Base-by-base conservation (phyloP, 257 asterid species). In the Ehretia macrophylla region DNA sequence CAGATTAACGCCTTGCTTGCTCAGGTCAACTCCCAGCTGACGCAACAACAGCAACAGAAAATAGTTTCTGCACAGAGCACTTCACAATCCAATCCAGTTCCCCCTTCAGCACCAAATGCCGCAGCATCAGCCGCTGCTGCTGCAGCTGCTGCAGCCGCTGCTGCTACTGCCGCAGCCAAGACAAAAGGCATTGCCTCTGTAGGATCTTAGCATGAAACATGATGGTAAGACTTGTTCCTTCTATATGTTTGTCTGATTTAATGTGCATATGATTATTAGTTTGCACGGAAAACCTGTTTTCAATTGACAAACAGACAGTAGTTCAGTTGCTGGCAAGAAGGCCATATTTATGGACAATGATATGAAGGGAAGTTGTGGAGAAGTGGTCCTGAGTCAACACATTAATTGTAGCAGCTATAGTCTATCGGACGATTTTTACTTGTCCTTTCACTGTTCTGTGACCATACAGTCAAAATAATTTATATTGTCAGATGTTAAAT, bases 121-220 rank as follows among this genome's bases (percentile, higher is more conserved):
- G 83, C 94, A 0, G 83, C 90, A 3, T 74, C 88, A 3, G 86
- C 81, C 0, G 81, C 84, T 0, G 71, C 71, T 0, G 79, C 82
- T 0, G 82, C 83, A 0, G 80, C 93, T 0, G 85, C 83, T 0
- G 82, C 72, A 0, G 81, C 91, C 0, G 84, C 84, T 0, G 86
- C 92, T 0, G 83, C 88, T 0, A 68, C 89, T 1, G 89, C 93
- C 0, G 95, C 95, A 6, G 83, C 88, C 68, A 80, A 87, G 68
- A 51, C 88, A 11, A 82, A 87, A 60, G 94, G 90, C 32, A 67
- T 84, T 60, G 88, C 94, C 3, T 86, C 96, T 16, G 85, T 80
- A 42, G 86, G 88, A 68, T 76, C 95, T 70, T 85, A 83, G 83
- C 61, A 32, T 23, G 38, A 14, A n/a, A 44, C 38, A 5, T 21